Evolutionary conservation across 2,329 filamentous ascomycete species (phyloP).

Genomic region (Didymella sp.): DNA sequence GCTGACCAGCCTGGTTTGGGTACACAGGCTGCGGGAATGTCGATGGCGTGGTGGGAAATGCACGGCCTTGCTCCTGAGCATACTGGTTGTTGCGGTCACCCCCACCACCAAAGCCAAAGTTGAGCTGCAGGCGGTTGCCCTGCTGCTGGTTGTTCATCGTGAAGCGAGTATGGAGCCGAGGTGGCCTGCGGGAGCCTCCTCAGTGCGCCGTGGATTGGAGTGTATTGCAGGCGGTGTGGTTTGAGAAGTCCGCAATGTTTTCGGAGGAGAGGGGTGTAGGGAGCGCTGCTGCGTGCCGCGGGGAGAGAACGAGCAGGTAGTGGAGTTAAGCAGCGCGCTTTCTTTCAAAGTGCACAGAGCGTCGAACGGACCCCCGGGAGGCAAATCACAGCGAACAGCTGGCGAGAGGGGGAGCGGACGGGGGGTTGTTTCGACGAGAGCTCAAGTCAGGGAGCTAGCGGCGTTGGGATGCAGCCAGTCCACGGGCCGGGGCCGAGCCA

Average conservation of each 20-base stretch:
- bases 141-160: slow-evolving; percentile 50
- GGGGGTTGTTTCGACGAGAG: slow-evolving; percentile 24
- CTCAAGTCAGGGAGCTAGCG: slow-evolving; percentile 39
- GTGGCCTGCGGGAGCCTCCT: slow-evolving; percentile 10
- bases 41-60: slow-evolving; percentile 77
- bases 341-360: slow-evolving; percentile 26
- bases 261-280: slow-evolving; percentile 19
- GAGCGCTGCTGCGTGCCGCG: slow-evolving; percentile 21
- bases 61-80: slow-evolving; percentile 55
- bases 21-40: slow-evolving; percentile 94
- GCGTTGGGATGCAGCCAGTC: slow-evolving; percentile 18
- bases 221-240: slow-evolving; percentile 18
- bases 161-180: slow-evolving; percentile 21
- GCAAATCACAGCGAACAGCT: slow-evolving; percentile 24
- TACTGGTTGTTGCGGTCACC: slow-evolving; percentile 49
- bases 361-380: slow-evolving; percentile 19
- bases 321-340: slow-evolving; percentile 21
- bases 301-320: slow-evolving; percentile 18
- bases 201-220: slow-evolving; percentile 14
- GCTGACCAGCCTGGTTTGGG: slow-evolving; percentile 65
- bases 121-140: slow-evolving; percentile 59
- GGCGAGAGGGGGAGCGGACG: slow-evolving; percentile 26
- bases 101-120: slow-evolving; percentile 56
- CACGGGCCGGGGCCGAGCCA: slow-evolving; percentile 19
- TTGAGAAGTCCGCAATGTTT: slow-evolving; percentile 26